Conservation (phyloP, 2,329 filamentous ascomycete species). For the Alternaria panax region DNA sequence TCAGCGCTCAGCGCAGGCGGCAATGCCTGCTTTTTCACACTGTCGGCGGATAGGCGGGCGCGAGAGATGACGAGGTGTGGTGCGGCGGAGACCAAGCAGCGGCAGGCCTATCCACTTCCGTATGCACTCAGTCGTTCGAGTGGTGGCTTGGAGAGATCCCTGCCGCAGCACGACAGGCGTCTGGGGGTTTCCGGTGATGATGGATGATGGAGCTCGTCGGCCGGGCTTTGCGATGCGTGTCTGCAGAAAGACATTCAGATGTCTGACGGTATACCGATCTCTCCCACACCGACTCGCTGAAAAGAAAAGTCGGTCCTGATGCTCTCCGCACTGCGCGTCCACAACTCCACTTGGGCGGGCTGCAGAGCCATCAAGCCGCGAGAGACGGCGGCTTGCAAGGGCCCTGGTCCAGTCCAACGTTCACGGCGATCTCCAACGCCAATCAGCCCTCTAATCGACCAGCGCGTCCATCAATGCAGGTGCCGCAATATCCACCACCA, state of each 20-base stretch:
- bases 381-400: conserved; percentile 27
- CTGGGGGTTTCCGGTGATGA: conserved; percentile 11
- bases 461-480: conserved; percentile 28
- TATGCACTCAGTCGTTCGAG: conserved; percentile 35
- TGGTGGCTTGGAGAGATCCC: conserved; percentile 40
- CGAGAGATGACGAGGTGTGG: conserved; percentile 32
- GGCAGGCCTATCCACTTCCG: conserved; percentile 27
- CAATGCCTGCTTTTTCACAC: conserved; percentile 25
- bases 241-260: not conserved
- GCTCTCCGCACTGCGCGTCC: conserved; percentile 9
- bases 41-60: conserved; percentile 23
- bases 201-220: conserved; percentile 14
- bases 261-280: not conserved
- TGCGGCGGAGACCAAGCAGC: conserved; percentile 30
- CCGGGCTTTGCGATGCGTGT: not conserved
- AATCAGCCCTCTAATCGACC: conserved; percentile 24
- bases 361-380: conserved; percentile 14
- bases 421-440: conserved; percentile 21
- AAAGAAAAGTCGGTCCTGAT: conserved; percentile 9
- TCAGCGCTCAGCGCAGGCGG: conserved; percentile 12
- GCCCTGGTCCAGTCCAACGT: conserved; percentile 30
- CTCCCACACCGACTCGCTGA: not conserved
- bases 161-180: conserved; percentile 23
- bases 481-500: conserved; percentile 35
- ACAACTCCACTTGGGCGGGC: conserved; percentile 5